Evolutionary conservation across 225 moss, liverwort and hornwort genomes (phyloP).

Genomic region (Straminergon stramineum): DNA sequence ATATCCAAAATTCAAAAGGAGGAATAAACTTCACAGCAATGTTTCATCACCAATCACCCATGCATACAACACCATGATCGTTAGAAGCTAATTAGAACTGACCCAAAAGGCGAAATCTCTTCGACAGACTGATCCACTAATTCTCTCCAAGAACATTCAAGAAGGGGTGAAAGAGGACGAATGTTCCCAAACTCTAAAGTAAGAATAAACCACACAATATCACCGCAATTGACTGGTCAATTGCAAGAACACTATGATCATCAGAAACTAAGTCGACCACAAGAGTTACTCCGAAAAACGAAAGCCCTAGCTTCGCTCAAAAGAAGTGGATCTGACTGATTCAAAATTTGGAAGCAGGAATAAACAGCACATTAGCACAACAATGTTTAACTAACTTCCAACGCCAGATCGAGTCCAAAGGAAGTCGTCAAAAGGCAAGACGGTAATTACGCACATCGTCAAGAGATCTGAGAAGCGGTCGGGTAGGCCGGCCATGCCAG

Average conservation of each 20-base stretch:
- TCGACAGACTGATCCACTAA: background rate
- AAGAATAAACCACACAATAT: background rate
- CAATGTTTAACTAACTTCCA: background rate
- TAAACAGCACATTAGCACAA: background rate
- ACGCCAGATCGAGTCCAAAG: background rate
- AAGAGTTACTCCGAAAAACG: background rate
- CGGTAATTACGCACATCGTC: background rate
- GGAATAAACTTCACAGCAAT: background rate
- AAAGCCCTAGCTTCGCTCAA: background rate
- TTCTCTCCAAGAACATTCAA: background rate
- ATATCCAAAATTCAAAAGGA: background rate
- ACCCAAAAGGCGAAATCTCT: background rate
- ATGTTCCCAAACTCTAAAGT: background rate
- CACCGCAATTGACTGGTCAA: background rate
- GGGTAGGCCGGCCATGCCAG: background rate
- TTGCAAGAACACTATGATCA: background rate
- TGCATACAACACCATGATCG: background rate
- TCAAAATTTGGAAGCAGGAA: background rate
- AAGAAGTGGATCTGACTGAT: background rate
- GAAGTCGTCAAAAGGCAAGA: background rate
- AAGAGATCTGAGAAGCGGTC: background rate
- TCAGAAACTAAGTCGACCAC: background rate
- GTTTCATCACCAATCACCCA: background rate
- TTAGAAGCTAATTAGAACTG: background rate
- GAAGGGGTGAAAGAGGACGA: background rate